Evolutionary conservation across 2,329 filamentous ascomycete species (phyloP).

Genomic region (Cercospora zeina): DNA sequence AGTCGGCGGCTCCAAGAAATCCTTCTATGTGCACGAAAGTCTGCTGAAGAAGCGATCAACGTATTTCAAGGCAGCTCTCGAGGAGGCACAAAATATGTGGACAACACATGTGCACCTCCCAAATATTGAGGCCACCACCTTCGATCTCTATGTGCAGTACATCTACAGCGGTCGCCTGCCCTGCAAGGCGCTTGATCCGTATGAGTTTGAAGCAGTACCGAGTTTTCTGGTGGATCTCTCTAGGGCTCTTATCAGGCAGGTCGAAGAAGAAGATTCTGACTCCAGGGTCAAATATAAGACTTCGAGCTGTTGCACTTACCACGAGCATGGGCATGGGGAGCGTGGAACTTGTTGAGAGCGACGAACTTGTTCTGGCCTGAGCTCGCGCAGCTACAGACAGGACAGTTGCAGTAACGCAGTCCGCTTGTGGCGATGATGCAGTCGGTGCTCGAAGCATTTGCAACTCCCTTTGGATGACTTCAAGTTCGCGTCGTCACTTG

Average conservation of each 20-base stretch:
- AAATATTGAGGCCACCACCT: background rate
- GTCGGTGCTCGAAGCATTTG: too few relatives aligned
- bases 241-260: background rate
- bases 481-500: too few relatives aligned
- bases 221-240: background rate
- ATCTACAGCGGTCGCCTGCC: conserved; percentile 7
- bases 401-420: too few relatives aligned
- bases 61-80: background rate
- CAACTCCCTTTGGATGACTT: too few relatives aligned
- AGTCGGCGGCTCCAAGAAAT: background rate
- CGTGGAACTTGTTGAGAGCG: too few relatives aligned
- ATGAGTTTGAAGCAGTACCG: too few relatives aligned
- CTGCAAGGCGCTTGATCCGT: background rate
- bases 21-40: background rate
- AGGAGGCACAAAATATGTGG: background rate
- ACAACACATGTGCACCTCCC: background rate
- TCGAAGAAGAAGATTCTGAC: background rate
- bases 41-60: background rate
- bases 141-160: conserved; percentile 10
- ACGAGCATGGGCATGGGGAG: too few relatives aligned
- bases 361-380: too few relatives aligned
- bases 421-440: too few relatives aligned
- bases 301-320: background rate
- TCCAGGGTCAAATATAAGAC: background rate
- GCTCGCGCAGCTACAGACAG: too few relatives aligned